phyloP scores from a whole-genome alignment of 2,329 filamentous ascomycete species.

The Neocatenulostroma microsporum region DNA sequence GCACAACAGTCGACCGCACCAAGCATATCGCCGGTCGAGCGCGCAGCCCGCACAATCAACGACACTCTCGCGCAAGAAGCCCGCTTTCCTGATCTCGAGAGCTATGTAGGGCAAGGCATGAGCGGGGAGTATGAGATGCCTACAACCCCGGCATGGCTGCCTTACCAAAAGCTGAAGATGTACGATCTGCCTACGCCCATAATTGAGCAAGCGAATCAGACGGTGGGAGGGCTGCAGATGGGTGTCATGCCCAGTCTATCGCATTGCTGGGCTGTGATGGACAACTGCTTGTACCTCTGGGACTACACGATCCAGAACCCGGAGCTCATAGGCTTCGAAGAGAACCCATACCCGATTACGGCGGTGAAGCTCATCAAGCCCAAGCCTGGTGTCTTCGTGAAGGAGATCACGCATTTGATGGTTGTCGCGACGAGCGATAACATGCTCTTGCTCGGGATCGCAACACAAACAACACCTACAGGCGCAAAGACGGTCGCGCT shows the following conservation, averaged over 20 bases:
- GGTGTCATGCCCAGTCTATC: slow-evolving; percentile 90
- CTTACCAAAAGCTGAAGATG: slow-evolving; percentile 78
- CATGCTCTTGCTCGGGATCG: slow-evolving; percentile 78
- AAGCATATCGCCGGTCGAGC: slow-evolving; percentile 58
- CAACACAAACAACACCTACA: slow-evolving; percentile 53
- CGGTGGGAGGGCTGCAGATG: slow-evolving; percentile 84
- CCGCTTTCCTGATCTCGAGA: slow-evolving; percentile 80
- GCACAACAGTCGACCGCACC: slow-evolving; percentile 11
- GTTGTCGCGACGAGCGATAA: slow-evolving; percentile 82
- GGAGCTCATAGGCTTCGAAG: slow-evolving; percentile 85
- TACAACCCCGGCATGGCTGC: slow-evolving; percentile 61
- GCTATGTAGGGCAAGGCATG: slow-evolving; percentile 73
- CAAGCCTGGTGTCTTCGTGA: slow-evolving; percentile 78
- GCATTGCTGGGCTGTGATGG: slow-evolving; percentile 91
- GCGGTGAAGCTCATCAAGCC: slow-evolving; percentile 83
- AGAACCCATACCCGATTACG: slow-evolving; percentile 79
- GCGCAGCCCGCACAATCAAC: slow-evolving; percentile 78
- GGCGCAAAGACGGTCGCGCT: slow-evolving; percentile 68
- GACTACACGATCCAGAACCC: slow-evolving; percentile 92
- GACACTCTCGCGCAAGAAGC: slow-evolving; percentile 66
- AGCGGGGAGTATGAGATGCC: slow-evolving; percentile 88
- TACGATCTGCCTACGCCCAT: slow-evolving; percentile 88
- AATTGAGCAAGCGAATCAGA: slow-evolving; percentile 84
- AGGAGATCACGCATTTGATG: slow-evolving; percentile 76
- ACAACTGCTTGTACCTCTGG: slow-evolving; percentile 95